These are phyloP conservation scores for Phytophthora litchii DNA, from an alignment of 352 stramenopile genomes.

Conservation along the genomic window DNA sequence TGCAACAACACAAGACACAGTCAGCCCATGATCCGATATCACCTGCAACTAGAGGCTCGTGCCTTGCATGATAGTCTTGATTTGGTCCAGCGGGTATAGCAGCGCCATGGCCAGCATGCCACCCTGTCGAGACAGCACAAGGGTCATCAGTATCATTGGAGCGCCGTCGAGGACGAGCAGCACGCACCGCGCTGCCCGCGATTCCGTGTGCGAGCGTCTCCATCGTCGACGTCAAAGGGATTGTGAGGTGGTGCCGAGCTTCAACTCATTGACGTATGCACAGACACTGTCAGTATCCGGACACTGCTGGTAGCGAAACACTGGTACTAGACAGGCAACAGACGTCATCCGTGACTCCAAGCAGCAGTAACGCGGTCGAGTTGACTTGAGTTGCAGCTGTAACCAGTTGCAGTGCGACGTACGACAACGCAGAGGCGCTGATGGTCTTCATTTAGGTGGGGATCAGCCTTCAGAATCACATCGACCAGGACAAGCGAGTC, in stretches of 20 bases:
- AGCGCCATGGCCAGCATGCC: constrained; percentile 79
- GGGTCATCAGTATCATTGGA: background rate
- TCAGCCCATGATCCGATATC: background rate
- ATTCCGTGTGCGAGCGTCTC: constrained; percentile 73
- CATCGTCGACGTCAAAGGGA: constrained; percentile 34
- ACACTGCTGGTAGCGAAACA: too few species aligned
- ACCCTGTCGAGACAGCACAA: constrained; percentile 34
- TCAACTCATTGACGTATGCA: constrained; percentile 29
- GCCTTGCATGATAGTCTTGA: constrained; percentile 88
- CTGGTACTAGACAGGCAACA: too few species aligned
- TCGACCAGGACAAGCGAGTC: constrained; percentile 6
- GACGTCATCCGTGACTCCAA: background rate
- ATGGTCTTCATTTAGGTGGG: constrained; percentile 1
- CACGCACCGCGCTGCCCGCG: constrained; percentile 61
- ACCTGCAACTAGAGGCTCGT: background rate
- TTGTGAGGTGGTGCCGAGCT: constrained; percentile 7
- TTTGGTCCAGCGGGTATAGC: constrained; percentile 87
- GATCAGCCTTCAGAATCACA: constrained; percentile 14
- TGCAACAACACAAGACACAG: constrained; percentile 1
- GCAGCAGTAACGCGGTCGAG: constrained; percentile 2
- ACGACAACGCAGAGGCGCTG: constrained; percentile 3
- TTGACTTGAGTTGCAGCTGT: constrained; percentile 5
- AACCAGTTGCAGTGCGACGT: constrained; percentile 15
- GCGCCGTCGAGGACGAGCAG: background rate
- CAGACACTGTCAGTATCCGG: background rate